Evolutionary conservation across 331 rosid genomes (phyloP), one percentile per base, ranked within the genome.

Genomic region (Rosa hybrid): DNA sequence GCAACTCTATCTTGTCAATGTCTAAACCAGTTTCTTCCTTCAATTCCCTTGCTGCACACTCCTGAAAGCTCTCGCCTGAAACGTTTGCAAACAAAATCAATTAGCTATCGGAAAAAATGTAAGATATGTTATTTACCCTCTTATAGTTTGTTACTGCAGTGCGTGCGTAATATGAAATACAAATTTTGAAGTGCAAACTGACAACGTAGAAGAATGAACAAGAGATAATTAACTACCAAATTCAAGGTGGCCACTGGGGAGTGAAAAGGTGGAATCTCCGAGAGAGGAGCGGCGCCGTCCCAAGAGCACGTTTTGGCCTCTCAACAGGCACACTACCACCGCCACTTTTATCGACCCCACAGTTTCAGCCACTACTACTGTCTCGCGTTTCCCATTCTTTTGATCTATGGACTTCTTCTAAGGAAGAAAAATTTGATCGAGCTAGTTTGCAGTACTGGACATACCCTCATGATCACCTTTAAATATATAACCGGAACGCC

Each of bases 11-110:
- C 3, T 85, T 84, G 21, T 67, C 79, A 6, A 88, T 69, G 50
- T 77, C 90, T 81, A 92, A 25, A 42, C 92, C 98, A 0, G 92
- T 92, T 81, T 94, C 98, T 78, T 94, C 98, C 70, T 84, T 94
- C 85, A 90, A 21, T 71, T 94, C 98, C 51, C 94, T 89, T 14
- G 48, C 84, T 1, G 90, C 94, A 56, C 97, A 92, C 76, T 88
- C 91, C 78, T 92, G 94, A 16, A 92, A 94, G 78, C 89, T 90
- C 86, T 94, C 98, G 18, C 94, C 98, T 92, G 75, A 13, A 44
- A 44, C 7, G 46, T 48, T 23, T 1, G 7, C 67, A 23, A 59
- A 59, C 1, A 13, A 59, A 59, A 59, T 59, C 65, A 21, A 21
- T 44, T 44, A 44, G 46, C 46, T 44, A 1, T 44, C 8, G 46